Percentiles rank a stretch among this genome's conserved stretches.
phyloP scores from a whole-genome alignment of 192 early-diverging fungal genomes.

The Coemansia sp. region DNA sequence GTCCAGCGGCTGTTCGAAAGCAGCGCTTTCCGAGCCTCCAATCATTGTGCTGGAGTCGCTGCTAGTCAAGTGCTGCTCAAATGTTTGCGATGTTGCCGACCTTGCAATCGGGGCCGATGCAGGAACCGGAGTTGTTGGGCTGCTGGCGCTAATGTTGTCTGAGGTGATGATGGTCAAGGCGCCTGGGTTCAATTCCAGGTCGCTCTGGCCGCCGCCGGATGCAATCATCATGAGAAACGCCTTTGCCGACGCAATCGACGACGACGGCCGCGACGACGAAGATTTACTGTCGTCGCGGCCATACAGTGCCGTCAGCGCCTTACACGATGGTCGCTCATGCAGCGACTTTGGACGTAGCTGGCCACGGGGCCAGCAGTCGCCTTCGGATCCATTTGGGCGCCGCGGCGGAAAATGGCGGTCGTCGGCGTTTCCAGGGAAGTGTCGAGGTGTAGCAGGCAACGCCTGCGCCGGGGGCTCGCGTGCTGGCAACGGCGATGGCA shows the following conservation, averaged over 20 bases:
- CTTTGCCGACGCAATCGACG: slow-evolving; percentile 43
- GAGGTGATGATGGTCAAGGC: slow-evolving; percentile 11
- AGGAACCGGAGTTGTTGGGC: not conserved
- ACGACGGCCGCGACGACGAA: slow-evolving; percentile 18
- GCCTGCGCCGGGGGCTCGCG: not conserved
- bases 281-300: not conserved
- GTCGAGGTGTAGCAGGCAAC: slow-evolving; percentile 1
- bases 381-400: not conserved
- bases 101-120: slow-evolving; percentile 9
- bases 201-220: not conserved
- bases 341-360: slow-evolving; percentile 41
- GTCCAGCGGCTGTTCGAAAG: not conserved
- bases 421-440: not conserved
- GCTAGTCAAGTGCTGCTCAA: not conserved
- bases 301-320: not conserved
- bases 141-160: not conserved
- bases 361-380: not conserved
- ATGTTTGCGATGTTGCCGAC: not conserved
- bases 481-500: slow-evolving; percentile 5
- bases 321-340: slow-evolving; percentile 21
- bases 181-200: not conserved
- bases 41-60: not conserved
- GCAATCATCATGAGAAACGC: slow-evolving; percentile 45
- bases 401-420: not conserved
- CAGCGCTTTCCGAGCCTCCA: too few species aligned